phyloP scores from a whole-genome alignment of 805 yeast genomes.

The Spathaspora hagerdaliae region DNA sequence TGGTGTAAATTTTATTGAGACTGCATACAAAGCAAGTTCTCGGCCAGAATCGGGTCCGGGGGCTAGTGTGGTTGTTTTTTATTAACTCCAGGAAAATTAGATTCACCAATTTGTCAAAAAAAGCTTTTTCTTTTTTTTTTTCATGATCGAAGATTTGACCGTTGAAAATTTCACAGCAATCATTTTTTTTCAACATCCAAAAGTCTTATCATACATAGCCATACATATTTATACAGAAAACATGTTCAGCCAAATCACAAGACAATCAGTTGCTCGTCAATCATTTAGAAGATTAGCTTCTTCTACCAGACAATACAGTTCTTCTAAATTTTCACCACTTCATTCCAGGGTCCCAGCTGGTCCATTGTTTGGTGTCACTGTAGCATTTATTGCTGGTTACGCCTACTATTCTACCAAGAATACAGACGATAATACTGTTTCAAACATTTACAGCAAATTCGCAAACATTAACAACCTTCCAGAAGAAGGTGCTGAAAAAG shows the following conservation, averaged over 20 bases:
- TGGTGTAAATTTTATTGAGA: too few species aligned
- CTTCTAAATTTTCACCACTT: neutral
- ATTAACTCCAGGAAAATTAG: too few species aligned
- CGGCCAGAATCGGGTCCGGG: too few species aligned
- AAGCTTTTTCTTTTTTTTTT: too few species aligned
- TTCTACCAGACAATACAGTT: conserved; percentile 1
- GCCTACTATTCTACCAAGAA: neutral
- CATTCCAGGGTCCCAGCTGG: neutral
- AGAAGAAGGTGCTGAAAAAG: neutral
- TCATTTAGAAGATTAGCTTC: conserved; percentile 5
- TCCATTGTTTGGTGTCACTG: neutral
- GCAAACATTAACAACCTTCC: neutral
- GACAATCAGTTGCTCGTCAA: conserved; percentile 10
- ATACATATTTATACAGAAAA: too few species aligned
- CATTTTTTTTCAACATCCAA: too few species aligned
- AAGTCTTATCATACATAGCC: too few species aligned
- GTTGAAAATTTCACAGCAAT: too few species aligned
- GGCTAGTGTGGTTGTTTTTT: too few species aligned
- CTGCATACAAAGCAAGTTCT: too few species aligned
- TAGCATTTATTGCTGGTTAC: conserved; percentile 3
- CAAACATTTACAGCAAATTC: neutral
- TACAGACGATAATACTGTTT: neutral
- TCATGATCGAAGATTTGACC: too few species aligned
- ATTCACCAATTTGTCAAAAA: too few species aligned
- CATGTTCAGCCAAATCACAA: conserved; percentile 18